A percentile compares a stretch with the other conserved stretches of the same genome.
phyloP scores from a whole-genome alignment of 345 rosid species.

The Eucalyptus pumila region DNA sequence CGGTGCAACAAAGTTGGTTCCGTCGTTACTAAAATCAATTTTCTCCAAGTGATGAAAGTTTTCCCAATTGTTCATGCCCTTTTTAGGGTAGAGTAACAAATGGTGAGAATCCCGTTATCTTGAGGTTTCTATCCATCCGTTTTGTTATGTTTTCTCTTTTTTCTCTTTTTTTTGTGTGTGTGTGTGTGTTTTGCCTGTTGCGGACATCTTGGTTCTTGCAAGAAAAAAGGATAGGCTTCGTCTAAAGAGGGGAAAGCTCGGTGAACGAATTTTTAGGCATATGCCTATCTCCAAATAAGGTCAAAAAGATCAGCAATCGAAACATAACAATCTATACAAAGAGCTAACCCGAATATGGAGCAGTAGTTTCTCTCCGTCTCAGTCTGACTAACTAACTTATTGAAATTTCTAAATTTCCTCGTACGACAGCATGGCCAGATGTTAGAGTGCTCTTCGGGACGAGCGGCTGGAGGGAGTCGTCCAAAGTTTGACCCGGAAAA shows the following conservation, averaged over 20 bases:
- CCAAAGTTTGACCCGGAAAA: neutral
- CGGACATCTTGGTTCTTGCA: neutral
- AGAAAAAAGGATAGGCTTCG: neutral
- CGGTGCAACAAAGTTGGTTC: neutral
- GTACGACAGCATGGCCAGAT: neutral
- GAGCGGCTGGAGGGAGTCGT: neutral
- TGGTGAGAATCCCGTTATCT: neutral
- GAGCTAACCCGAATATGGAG: too few relatives aligned
- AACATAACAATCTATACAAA: neutral
- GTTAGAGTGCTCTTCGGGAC: neutral
- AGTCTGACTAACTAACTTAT: neutral
- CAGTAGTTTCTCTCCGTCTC: too few relatives aligned
- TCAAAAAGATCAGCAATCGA: neutral
- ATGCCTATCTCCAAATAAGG: neutral
- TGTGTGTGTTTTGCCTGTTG: neutral
- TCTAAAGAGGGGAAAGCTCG: neutral
- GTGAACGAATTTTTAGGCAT: neutral
- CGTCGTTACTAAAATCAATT: neutral
- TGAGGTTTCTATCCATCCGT: neutral
- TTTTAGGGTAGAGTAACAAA: neutral
- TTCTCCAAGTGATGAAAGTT: neutral
- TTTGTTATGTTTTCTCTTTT: too few relatives aligned
- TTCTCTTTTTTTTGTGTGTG: fast-evolving
- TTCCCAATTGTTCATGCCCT: neutral
- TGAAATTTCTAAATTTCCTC: neutral